A percentile compares a stretch with the other conserved stretches of the same genome.
Conservation (phyloP, 2,329 filamentous ascomycete genomes). For the Grosmannia huntii region DNA sequence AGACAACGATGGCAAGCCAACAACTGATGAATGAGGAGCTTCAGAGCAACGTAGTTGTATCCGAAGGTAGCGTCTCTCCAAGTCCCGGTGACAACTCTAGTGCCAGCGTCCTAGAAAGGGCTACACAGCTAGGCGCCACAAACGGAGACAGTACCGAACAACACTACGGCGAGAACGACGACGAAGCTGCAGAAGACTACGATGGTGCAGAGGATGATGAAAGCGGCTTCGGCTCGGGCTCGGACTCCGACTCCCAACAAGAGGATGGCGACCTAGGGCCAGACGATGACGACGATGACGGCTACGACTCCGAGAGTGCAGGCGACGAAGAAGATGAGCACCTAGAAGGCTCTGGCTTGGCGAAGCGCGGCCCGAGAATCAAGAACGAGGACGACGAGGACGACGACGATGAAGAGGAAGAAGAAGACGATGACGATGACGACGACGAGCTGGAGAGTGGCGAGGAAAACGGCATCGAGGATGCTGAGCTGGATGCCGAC, state of each 20-base stretch:
- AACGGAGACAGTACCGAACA: slow-evolving; percentile 17
- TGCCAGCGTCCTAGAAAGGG: slow-evolving; percentile 17
- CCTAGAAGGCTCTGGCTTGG: slow-evolving; percentile 15
- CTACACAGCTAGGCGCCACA: slow-evolving; percentile 18
- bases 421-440: slow-evolving; percentile 15
- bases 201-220: slow-evolving; percentile 18
- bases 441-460: slow-evolving; percentile 15
- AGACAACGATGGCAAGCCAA: slow-evolving; percentile 30
- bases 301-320: slow-evolving; percentile 16
- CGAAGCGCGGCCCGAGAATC: slow-evolving; percentile 15
- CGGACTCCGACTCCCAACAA: slow-evolving; percentile 3
- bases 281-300: slow-evolving; percentile 18
- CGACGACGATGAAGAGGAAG: slow-evolving; percentile 18
- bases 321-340: slow-evolving; percentile 17
- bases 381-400: slow-evolving; percentile 18
- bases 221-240: slow-evolving; percentile 13
- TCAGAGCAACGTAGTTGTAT: slow-evolving; percentile 40
- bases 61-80: slow-evolving; percentile 26
- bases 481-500: slow-evolving; percentile 14
- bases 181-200: slow-evolving; percentile 20
- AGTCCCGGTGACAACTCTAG: slow-evolving; percentile 19
- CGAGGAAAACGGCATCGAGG: slow-evolving; percentile 15
- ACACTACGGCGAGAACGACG: slow-evolving; percentile 18
- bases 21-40: slow-evolving; percentile 45
- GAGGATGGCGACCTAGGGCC: slow-evolving; percentile 19